Evolutionary conservation across 2,329 filamentous ascomycete species (phyloP).

Genomic region (Incumbomyces delicatus): DNA sequence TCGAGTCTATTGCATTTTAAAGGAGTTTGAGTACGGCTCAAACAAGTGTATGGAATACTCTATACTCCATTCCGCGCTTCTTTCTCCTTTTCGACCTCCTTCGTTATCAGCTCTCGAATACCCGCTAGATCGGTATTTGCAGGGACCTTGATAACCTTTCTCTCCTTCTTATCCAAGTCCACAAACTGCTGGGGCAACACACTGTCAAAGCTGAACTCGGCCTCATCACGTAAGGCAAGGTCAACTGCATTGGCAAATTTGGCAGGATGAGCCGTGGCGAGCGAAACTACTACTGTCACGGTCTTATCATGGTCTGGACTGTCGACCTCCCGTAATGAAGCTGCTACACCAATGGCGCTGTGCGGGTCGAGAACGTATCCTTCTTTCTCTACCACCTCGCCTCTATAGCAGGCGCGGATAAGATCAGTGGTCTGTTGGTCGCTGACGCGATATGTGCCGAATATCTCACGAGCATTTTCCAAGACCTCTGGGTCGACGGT

Average conservation of each 20-base stretch:
- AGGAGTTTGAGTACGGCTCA: too few relatives aligned
- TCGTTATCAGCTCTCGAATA: slow-evolving; percentile 65
- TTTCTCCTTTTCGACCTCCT: slow-evolving; percentile 50
- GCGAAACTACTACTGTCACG: slow-evolving; percentile 45
- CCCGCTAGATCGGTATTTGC: slow-evolving; percentile 58
- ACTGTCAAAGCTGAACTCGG: slow-evolving; percentile 65
- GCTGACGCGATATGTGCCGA: slow-evolving; percentile 66
- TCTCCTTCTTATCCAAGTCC: slow-evolving; percentile 66
- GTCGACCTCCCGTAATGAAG: slow-evolving; percentile 58
- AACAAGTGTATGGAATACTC: background rate
- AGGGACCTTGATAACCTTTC: slow-evolving; percentile 58
- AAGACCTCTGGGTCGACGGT: slow-evolving; percentile 67
- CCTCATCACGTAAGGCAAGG: slow-evolving; percentile 59
- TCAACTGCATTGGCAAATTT: slow-evolving; percentile 87
- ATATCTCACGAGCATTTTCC: slow-evolving; percentile 58
- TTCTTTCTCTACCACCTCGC: slow-evolving; percentile 33
- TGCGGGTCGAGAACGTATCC: slow-evolving; percentile 89
- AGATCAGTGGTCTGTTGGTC: slow-evolving; percentile 58
- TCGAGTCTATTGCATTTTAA: too few relatives aligned
- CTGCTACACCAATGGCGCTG: slow-evolving; percentile 75
- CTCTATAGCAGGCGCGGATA: slow-evolving; percentile 47
- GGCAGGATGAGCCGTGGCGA: slow-evolving; percentile 90
- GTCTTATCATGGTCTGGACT: slow-evolving; percentile 5
- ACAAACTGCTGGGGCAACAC: slow-evolving; percentile 75
- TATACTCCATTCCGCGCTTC: slow-evolving; percentile 17